Conservation (phyloP, 1,139 yeast species). For the Candida buenavistaensis region DNA sequence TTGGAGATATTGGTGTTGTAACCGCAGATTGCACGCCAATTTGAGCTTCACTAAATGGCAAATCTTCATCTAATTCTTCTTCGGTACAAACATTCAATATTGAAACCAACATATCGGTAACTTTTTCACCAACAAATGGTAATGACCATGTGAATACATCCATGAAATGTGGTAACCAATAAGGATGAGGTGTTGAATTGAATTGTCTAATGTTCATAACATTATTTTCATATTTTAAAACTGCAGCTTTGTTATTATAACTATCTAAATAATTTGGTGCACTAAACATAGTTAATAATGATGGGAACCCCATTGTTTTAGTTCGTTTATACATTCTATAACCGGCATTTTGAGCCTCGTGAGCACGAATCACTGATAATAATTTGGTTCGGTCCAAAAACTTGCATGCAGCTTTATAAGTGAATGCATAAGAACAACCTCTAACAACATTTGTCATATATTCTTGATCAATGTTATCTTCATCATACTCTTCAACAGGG, state of each 20-base stretch:
- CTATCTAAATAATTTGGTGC: conserved; percentile 96
- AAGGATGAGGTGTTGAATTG: conserved; percentile 91
- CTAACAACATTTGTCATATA: conserved; percentile 73
- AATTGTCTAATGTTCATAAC: conserved; percentile 96
- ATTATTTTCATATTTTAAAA: conserved; percentile 83
- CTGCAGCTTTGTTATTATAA: conserved; percentile 95
- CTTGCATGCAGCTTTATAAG: conserved; percentile 80
- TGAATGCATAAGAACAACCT: conserved; percentile 91
- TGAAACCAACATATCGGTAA: conserved; percentile 90
- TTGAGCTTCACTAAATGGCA: conserved; percentile 34
- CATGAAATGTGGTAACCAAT: conserved; percentile 96
- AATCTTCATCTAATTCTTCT: conserved; percentile 85
- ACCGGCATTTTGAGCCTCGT: conserved; percentile 98
- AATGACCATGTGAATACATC: conserved; percentile 97
- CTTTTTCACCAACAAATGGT: conserved; percentile 97
- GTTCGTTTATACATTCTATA: conserved; percentile 92
- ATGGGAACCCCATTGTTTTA: conserved; percentile 86
- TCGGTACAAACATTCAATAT: conserved; percentile 92
- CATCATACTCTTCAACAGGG: conserved; percentile 89
- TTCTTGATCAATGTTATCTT: conserved; percentile 49
- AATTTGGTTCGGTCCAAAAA: conserved; percentile 80
- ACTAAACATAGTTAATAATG: conserved; percentile 86
- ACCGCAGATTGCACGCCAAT: conserved; percentile 9
- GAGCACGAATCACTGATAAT: conserved; percentile 86
- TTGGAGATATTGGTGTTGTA: not conserved